A percentile compares a stretch with the other conserved stretches of the same genome.
phyloP scores from a whole-genome alignment of 306 rosid species.

The Sophora flavescens region DNA sequence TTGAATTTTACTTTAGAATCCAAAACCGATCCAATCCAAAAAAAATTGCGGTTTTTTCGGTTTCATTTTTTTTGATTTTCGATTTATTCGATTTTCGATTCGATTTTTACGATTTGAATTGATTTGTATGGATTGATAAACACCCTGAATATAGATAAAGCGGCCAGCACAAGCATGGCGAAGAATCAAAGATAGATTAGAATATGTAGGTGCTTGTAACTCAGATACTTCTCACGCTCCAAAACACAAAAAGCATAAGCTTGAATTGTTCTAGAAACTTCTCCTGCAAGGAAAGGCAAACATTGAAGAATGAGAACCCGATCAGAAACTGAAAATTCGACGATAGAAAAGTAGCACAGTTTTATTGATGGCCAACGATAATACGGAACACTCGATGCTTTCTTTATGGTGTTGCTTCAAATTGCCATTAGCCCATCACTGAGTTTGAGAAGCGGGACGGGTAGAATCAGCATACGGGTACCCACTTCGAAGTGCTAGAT shows the following conservation, averaged over 20 bases:
- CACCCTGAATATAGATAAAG: too few species aligned
- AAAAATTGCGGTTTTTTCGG: too few species aligned
- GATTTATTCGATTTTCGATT: too few species aligned
- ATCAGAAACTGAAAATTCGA: not conserved
- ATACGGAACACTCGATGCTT: conserved; percentile 6
- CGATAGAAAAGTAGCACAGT: conserved; percentile 60
- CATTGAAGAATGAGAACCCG: not conserved
- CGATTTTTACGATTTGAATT: too few species aligned
- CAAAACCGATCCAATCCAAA: too few species aligned
- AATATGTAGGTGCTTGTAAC: conserved; percentile 80
- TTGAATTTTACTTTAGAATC: too few species aligned
- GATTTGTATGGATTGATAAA: too few species aligned
- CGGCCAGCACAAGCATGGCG: not conserved
- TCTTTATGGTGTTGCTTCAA: not conserved
- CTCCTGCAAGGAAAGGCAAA: conserved; percentile 63
- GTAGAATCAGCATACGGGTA: too few species aligned
- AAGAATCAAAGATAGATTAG: conserved; percentile 40
- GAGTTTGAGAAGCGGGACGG: not conserved
- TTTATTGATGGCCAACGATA: conserved; percentile 62
- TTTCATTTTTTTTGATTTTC: too few species aligned
- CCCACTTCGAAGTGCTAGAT: too few species aligned
- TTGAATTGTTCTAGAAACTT: conserved; percentile 75
- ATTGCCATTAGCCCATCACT: conserved; percentile 48
- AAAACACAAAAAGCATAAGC: conserved; percentile 55
- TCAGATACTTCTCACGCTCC: conserved; percentile 74